phyloP scores from a whole-genome alignment of 345 rosid genomes.

The Brassica incana region DNA sequence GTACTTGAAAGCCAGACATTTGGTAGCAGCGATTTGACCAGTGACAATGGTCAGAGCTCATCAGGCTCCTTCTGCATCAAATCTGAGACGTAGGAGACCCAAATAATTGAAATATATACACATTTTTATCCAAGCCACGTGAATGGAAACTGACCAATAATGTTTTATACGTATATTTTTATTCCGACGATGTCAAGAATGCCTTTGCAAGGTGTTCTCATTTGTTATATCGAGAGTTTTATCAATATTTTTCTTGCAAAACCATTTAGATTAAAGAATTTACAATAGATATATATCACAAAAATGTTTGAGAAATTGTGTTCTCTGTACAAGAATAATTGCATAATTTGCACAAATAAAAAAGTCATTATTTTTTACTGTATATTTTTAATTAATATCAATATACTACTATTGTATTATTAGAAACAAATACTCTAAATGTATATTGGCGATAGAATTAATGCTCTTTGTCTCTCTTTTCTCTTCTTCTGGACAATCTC shows the following conservation, averaged over 20 bases:
- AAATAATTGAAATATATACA: no score
- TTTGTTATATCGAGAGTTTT: no score
- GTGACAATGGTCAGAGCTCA: constrained; percentile 51
- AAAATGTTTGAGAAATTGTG: background rate
- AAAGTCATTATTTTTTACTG: background rate
- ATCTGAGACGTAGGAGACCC: no score
- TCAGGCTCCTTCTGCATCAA: constrained; percentile 55
- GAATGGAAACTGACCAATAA: no score
- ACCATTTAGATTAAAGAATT: no score
- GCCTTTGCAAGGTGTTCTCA: no score
- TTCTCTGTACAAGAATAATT: background rate
- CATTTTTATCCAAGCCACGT: no score
- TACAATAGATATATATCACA: no score
- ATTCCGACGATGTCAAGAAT: no score
- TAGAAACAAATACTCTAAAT: no score
- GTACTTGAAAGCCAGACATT: constrained; percentile 67
- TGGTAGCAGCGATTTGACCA: constrained; percentile 47
- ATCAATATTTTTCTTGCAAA: no score
- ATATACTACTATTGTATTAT: background rate
- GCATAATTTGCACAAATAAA: background rate
- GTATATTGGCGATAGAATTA: background rate
- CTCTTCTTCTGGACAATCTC: background rate
- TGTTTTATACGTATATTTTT: no score
- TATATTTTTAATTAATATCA: background rate
- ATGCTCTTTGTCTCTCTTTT: background rate